phyloP scores from a whole-genome alignment of 148 eudicot genomes.

The Nyssa sinensis region DNA sequence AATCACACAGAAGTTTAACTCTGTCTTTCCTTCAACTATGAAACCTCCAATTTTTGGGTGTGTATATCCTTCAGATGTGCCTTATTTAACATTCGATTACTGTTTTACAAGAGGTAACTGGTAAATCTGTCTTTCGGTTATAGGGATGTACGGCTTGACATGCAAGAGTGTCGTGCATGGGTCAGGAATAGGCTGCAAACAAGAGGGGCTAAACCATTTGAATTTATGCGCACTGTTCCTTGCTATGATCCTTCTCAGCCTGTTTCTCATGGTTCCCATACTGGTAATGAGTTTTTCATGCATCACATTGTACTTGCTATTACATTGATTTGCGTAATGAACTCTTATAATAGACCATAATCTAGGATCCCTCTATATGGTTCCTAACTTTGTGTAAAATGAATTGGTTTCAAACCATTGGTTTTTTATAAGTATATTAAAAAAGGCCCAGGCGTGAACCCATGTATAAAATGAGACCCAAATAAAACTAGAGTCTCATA shows the following conservation, averaged over 20 bases:
- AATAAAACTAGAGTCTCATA: too few relatives aligned
- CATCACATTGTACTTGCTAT: background rate
- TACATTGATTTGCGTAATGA: background rate
- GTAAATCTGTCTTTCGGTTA: conserved; percentile 14
- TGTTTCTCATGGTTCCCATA: conserved; percentile 26
- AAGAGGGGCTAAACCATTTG: conserved; percentile 70
- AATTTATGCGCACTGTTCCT: conserved; percentile 65
- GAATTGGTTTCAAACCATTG: background rate
- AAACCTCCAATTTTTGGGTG: conserved; percentile 62
- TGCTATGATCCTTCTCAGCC: conserved; percentile 54
- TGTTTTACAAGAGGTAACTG: background rate
- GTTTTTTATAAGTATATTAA: too few relatives aligned
- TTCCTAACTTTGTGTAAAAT: background rate
- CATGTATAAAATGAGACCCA: too few relatives aligned
- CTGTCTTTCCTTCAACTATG: conserved; percentile 52
- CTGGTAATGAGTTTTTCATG: conserved; percentile 41
- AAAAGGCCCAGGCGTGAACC: too few relatives aligned
- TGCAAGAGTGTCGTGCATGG: conserved; percentile 65
- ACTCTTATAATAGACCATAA: background rate
- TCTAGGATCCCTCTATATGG: background rate
- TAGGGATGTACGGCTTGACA: conserved; percentile 51
- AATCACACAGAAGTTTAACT: conserved; percentile 62
- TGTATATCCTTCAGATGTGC: conserved; percentile 15
- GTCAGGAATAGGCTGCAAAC: conserved; percentile 56
- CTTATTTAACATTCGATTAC: conserved; percentile 9